Percentiles rank a stretch among this genome's conserved stretches.
Evolutionary conservation across 306 rosid genomes (phyloP).

Genomic region (Cucurbita argyrosperma): DNA sequence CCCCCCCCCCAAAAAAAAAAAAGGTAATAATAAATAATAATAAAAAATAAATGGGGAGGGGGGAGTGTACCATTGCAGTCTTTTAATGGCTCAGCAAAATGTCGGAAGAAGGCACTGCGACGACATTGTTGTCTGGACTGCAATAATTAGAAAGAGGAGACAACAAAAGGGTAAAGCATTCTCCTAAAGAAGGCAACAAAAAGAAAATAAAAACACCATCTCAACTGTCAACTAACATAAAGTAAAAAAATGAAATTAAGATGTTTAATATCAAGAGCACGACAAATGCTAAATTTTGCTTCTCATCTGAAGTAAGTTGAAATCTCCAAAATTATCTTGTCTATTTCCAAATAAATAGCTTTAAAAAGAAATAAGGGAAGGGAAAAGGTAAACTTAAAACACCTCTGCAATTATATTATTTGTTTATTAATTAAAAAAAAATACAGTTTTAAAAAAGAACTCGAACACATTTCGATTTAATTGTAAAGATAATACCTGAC

Average conservation of each 20-base stretch:
- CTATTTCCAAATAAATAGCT: background rate
- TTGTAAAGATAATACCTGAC: slow-evolving; percentile 44
- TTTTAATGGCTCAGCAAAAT: slow-evolving; percentile 82
- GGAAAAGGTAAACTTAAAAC: background rate
- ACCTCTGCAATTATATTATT: background rate
- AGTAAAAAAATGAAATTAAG: background rate
- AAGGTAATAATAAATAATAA: too few relatives aligned
- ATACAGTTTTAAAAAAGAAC: background rate
- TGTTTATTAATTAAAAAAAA: background rate
- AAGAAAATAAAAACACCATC: background rate
- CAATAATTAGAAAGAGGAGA: slow-evolving; percentile 10
- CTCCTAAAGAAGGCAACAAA: too few relatives aligned
- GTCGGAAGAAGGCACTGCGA: slow-evolving; percentile 59
- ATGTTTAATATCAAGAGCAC: background rate
- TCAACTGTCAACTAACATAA: background rate
- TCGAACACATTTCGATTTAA: background rate
- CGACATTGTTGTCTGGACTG: slow-evolving; percentile 80
- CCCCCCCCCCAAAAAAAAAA: too few relatives aligned
- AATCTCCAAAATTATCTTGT: background rate
- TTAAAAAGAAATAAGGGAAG: background rate
- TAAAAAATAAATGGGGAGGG: background rate
- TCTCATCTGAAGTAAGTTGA: background rate
- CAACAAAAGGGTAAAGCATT: too few relatives aligned
- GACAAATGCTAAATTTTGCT: background rate
- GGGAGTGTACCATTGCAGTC: slow-evolving; percentile 17